These are phyloP conservation scores for Leptographium lundbergii DNA, from an alignment of 2,329 filamentous ascomycete species.

Conservation along the genomic window DNA sequence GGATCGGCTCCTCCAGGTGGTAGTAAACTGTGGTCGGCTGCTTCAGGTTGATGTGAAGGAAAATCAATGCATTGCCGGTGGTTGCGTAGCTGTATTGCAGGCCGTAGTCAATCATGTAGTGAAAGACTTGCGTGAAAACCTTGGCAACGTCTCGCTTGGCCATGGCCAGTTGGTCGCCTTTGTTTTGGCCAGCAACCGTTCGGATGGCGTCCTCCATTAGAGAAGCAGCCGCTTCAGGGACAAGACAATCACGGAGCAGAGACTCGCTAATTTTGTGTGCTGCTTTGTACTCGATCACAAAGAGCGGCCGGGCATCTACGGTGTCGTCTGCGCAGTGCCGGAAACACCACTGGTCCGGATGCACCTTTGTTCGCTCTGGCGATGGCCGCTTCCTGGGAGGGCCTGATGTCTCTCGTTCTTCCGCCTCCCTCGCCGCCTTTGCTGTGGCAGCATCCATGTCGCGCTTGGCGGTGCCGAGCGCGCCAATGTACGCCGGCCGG, in stretches of 20 bases:
- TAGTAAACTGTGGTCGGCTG: slow-evolving; percentile 3
- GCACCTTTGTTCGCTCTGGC: not conserved
- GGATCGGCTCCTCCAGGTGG: slow-evolving; percentile 2
- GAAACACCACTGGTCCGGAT: slow-evolving; percentile 6
- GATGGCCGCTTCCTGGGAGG: not conserved
- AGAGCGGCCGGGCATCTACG: slow-evolving; percentile 1
- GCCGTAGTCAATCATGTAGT: slow-evolving; percentile 8
- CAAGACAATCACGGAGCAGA: not conserved
- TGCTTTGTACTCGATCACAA: slow-evolving; percentile 7
- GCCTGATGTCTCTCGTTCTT: not conserved
- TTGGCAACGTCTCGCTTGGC: slow-evolving; percentile 2
- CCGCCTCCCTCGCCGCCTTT: not conserved
- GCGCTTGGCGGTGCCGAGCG: slow-evolving; percentile 1
- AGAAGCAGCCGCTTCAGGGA: not conserved
- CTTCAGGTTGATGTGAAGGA: slow-evolving; percentile 1
- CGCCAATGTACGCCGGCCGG: slow-evolving; percentile 2
- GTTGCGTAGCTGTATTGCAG: slow-evolving; percentile 5
- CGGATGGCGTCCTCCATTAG: slow-evolving; percentile 3
- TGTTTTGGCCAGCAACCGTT: not conserved
- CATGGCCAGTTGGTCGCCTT: not conserved
- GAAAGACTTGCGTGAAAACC: slow-evolving; percentile 2
- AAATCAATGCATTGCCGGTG: slow-evolving; percentile 3
- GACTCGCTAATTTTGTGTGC: slow-evolving; percentile 5
- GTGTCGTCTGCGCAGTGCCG: not conserved
- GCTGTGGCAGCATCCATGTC: slow-evolving; percentile 1